phyloP scores from a whole-genome alignment of 306 rosid genomes.

The Lablab purpureus region DNA sequence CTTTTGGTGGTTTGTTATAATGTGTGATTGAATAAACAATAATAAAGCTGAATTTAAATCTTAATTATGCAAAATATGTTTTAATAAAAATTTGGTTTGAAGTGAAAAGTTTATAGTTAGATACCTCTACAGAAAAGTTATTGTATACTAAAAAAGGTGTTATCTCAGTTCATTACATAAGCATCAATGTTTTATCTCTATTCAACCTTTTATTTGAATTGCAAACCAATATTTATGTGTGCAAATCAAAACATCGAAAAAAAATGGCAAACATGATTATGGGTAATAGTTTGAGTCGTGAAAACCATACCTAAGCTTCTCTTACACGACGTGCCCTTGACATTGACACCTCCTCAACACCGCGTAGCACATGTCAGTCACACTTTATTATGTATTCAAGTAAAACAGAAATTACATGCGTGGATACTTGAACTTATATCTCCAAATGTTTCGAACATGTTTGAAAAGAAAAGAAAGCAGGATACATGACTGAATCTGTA shows the following conservation, averaged over 20 bases:
- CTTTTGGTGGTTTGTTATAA: slow-evolving; percentile 7
- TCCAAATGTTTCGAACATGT: background rate
- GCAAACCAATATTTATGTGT: background rate
- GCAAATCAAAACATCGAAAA: background rate
- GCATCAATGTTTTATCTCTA: background rate
- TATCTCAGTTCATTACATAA: background rate
- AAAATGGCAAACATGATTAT: background rate
- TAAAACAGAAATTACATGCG: background rate
- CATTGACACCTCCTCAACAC: background rate
- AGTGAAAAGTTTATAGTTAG: background rate
- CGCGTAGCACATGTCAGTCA: background rate
- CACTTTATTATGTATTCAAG: background rate
- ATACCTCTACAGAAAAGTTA: background rate
- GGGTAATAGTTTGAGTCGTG: background rate
- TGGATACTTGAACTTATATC: background rate
- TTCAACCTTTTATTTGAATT: background rate
- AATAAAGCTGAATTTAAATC: background rate
- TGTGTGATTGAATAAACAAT: background rate
- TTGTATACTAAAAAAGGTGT: background rate
- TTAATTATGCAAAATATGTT: background rate
- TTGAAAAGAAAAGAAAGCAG: background rate
- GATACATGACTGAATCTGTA: background rate
- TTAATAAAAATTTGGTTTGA: background rate
- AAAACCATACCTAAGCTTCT: background rate
- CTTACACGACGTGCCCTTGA: background rate